Base-by-base conservation (phyloP, 306 rosid genomes). In the Quercus alba region DNA sequence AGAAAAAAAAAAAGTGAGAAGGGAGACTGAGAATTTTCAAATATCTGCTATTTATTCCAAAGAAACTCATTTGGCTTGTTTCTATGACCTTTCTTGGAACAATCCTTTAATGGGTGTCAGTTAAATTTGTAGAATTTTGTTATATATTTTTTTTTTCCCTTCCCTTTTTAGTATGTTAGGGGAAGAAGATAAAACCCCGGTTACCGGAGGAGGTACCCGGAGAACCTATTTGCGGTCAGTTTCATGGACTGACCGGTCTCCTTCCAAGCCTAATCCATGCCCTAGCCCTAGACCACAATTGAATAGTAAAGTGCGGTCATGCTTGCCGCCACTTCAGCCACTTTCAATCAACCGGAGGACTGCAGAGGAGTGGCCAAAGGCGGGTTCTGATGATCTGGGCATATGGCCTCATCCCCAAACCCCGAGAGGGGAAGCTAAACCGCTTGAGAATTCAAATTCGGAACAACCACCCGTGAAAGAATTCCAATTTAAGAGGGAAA, bases 341-440 rank as follows among this genome's bases (percentile, higher is more conserved):
- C 95, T 95, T 19, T 78, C 94, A 13, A 95, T 95, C 59, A 79
- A 75, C 46, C 85, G 82, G 49, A 87, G 88, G 46, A 81, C 73
- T 77, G 89, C 70, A 0, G 88, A 81, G 79, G 96, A 88, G 79
- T 95, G 99, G 99, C 99, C 99, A 0, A 85, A 83, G 57, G 96
- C 99, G 0, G 96, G 97, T 76, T 89, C 94, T 77, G 99, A 95
- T 76, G 99, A 95, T 82, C 97, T 94, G n/a, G 97, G 95, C 2
- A 52, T 89, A 4, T 93, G 98, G 98, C 91, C 96, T 7, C 87
- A 83, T 55, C 92, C 97, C 0, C 90, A 87, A 73, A 95, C 99
- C 11, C 99, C 99, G 1, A 79, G 93, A 85, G 96, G 88, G 4
- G 73, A 85, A 6, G 77, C 26, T 25, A 75, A 56, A 33, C 57